Percentiles rank a stretch among this genome's conserved stretches.
Conservation (phyloP, 768 basidiomycete genomes). For the Neoboletus magnificus region DNA sequence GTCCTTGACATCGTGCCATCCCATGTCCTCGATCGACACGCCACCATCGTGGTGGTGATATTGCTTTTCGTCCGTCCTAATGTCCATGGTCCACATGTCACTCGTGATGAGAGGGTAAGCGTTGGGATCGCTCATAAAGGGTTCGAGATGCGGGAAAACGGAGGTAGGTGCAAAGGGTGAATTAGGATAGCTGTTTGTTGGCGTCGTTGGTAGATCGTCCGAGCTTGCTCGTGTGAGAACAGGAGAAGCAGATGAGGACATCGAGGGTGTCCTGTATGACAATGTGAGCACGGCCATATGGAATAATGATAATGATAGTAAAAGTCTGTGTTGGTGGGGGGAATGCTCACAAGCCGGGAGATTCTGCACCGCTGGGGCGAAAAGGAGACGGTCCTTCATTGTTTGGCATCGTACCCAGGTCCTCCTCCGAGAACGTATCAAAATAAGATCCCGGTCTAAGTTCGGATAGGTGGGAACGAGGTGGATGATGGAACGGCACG, state of each 20-base stretch:
- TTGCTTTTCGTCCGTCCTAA: not conserved
- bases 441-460: not conserved
- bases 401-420: not conserved
- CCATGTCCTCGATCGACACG: not conserved
- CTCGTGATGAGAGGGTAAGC: not conserved
- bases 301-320: not conserved
- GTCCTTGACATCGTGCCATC: not conserved
- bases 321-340: not conserved
- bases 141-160: not conserved
- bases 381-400: no score
- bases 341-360: not conserved
- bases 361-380: not conserved
- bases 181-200: not conserved
- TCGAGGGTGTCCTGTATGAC: constrained; percentile 1
- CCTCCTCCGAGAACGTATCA: not conserved
- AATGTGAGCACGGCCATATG: not conserved
- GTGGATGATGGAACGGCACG: not conserved
- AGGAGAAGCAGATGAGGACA: constrained; percentile 6
- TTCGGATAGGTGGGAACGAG: not conserved
- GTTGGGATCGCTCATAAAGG: not conserved
- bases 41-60: not conserved
- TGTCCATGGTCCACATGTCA: not conserved
- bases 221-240: not conserved
- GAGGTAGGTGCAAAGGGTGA: not conserved
- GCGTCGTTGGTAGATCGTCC: not conserved